These are phyloP conservation scores for Trichopus zeylanicus DNA, from an alignment of 116 monocot species.

Conservation along the genomic window DNA sequence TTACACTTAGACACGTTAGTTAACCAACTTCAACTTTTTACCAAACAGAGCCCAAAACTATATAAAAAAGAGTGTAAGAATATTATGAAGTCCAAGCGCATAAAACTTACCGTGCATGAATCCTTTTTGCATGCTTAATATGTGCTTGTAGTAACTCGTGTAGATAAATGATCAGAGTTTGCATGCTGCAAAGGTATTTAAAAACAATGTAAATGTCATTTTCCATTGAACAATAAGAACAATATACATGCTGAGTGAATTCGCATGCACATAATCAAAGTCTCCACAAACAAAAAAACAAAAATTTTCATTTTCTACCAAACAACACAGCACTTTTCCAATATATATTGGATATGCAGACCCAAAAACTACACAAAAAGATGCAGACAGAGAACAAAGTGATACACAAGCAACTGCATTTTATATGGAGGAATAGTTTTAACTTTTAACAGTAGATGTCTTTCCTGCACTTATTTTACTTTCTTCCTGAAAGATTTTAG, in stretches of 20 bases:
- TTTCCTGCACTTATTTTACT: background rate
- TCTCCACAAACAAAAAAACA: too few relatives aligned
- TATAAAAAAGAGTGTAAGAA: background rate
- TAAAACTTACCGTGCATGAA: constrained; percentile 51
- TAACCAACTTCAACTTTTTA: too few relatives aligned
- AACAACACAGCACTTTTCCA: too few relatives aligned
- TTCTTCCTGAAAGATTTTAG: background rate
- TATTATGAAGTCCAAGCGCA: background rate
- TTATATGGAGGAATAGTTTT: background rate
- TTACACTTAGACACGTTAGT: too few relatives aligned
- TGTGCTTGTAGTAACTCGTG: constrained; percentile 50
- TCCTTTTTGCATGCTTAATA: constrained; percentile 60
- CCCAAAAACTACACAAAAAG: too few relatives aligned
- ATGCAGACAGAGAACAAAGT: too few relatives aligned
- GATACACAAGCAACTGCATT: background rate
- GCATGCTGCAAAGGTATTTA: constrained; percentile 27
- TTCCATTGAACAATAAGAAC: too few relatives aligned
- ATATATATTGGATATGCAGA: too few relatives aligned
- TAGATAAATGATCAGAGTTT: constrained; percentile 32
- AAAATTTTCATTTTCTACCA: too few relatives aligned
- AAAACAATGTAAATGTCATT: background rate
- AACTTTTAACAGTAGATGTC: background rate
- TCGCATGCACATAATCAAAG: too few relatives aligned
- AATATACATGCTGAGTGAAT: too few relatives aligned
- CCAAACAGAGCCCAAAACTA: too few relatives aligned